Evolutionary conservation across 1,284 basidiomycete genomes (phyloP).

Genomic region (Sanghuangporus sanghuang): DNA sequence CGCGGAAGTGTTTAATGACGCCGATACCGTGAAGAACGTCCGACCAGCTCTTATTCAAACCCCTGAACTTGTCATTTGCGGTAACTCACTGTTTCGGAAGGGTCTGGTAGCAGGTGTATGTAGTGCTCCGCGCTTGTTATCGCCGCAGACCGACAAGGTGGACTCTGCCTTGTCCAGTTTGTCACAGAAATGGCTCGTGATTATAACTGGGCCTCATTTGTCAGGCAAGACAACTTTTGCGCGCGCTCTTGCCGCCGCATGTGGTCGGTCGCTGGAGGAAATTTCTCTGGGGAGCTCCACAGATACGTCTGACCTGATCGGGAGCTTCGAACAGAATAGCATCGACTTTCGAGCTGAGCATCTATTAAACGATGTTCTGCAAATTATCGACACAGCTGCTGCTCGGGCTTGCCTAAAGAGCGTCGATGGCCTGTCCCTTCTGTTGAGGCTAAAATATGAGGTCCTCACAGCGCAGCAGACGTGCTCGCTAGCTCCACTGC

Average conservation of each 20-base stretch:
- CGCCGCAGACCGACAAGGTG: slow-evolving; percentile 60
- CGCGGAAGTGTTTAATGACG: slow-evolving; percentile 49
- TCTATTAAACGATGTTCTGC: slow-evolving; percentile 37
- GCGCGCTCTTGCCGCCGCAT: slow-evolving; percentile 64
- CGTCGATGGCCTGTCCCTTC: background rate
- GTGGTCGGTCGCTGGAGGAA: slow-evolving; percentile 68
- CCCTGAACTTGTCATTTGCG: slow-evolving; percentile 57
- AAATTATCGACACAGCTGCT: slow-evolving; percentile 32
- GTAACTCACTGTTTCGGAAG: slow-evolving; percentile 47
- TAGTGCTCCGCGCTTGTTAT: slow-evolving; percentile 48
- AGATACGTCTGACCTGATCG: slow-evolving; percentile 92
- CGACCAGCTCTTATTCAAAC: slow-evolving; percentile 53
- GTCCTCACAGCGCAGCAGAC: background rate
- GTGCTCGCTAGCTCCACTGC: background rate
- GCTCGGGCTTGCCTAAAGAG: background rate
- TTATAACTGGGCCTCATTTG: slow-evolving; percentile 73
- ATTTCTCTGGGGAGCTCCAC: slow-evolving; percentile 84
- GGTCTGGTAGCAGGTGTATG: slow-evolving; percentile 41
- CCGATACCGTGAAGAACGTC: slow-evolving; percentile 26
- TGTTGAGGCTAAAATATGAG: background rate
- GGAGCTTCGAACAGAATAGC: slow-evolving; percentile 93
- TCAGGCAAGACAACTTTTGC: slow-evolving; percentile 83
- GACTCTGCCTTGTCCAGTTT: slow-evolving; percentile 79
- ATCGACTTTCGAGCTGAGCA: slow-evolving; percentile 32
- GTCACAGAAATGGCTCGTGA: slow-evolving; percentile 81